phyloP scores from a whole-genome alignment of 2,329 filamentous ascomycete species.

The Colletotrichum eleusines region DNA sequence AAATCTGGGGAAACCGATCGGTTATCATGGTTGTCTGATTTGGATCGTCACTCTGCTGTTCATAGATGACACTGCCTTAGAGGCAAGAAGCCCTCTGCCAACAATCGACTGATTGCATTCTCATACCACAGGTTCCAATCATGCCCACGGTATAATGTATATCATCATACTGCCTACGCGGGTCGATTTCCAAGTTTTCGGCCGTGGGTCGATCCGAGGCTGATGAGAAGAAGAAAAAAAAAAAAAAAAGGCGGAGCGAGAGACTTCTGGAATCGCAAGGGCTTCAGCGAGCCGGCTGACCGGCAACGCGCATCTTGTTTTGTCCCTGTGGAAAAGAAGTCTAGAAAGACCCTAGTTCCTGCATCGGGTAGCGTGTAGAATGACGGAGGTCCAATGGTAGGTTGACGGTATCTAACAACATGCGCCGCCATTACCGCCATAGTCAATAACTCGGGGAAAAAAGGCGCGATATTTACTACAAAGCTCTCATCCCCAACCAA shows the following conservation, averaged over 20 bases:
- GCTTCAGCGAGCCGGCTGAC: background rate
- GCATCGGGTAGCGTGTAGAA: too few species aligned
- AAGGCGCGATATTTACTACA: too few species aligned
- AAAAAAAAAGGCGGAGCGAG: too few species aligned
- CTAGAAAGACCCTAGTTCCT: conserved; percentile 3
- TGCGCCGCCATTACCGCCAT: too few species aligned
- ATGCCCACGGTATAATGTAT: background rate
- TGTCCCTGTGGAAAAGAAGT: background rate
- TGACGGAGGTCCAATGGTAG: too few species aligned
- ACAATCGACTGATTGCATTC: conserved; percentile 7
- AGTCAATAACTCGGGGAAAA: too few species aligned
- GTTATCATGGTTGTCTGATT: conserved; percentile 23
- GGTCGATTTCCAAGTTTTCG: conserved; percentile 4
- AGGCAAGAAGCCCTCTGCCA: background rate
- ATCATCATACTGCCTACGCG: background rate
- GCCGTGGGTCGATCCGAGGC: conserved; percentile 1
- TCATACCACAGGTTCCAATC: background rate
- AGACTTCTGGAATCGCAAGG: too few species aligned
- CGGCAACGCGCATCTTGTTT: background rate
- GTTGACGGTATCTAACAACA: too few species aligned
- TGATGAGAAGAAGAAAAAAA: too few species aligned
- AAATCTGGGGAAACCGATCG: conserved; percentile 30
- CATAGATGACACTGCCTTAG: conserved; percentile 1
- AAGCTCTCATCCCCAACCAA: too few species aligned
- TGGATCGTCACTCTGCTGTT: conserved; percentile 22